Evolutionary conservation across 495 filamentous ascomycete species (phyloP).

Genomic region (Neurospora sublineolata): DNA sequence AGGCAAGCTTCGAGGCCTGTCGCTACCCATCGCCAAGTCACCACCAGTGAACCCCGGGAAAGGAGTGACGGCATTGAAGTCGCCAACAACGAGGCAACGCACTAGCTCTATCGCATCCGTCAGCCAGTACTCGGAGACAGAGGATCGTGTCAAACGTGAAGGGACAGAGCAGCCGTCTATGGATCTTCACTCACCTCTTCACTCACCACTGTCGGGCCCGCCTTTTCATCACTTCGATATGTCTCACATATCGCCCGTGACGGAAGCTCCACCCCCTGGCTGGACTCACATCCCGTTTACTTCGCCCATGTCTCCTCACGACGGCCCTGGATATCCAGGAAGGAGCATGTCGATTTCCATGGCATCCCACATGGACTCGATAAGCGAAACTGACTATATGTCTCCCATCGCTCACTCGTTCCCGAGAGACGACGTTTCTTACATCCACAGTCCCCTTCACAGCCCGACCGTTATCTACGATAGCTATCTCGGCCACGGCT

Average conservation of each 20-base stretch:
- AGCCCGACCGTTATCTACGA: conserved; percentile 44
- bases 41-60: conserved; percentile 43
- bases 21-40: conserved; percentile 70
- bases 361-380: conserved; percentile 36
- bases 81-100: conserved; percentile 23
- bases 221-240: conserved; percentile 30
- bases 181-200: conserved; percentile 1
- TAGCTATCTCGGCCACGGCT: conserved; percentile 34
- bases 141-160: conserved; percentile 19
- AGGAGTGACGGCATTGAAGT: conserved; percentile 22
- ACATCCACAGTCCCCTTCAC: conserved; percentile 33
- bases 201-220: conserved; percentile 8
- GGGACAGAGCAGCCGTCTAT: conserved; percentile 9
- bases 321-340: conserved; percentile 13
- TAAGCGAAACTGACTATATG: conserved; percentile 45
- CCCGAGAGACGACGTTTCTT: conserved; percentile 30
- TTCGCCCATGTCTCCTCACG: conserved; percentile 14
- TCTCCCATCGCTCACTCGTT: conserved; percentile 42
- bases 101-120: conserved; percentile 26
- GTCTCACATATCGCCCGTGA: conserved; percentile 23
- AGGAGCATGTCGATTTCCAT: conserved; percentile 16
- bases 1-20: conserved; percentile 84
- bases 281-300: conserved; percentile 25
- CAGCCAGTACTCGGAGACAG: conserved; percentile 27
- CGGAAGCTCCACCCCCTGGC: conserved; percentile 21